These are phyloP conservation scores for Colletotrichum sansevieriae DNA, from an alignment of 2,329 filamentous ascomycete species.

Conservation along the genomic window DNA sequence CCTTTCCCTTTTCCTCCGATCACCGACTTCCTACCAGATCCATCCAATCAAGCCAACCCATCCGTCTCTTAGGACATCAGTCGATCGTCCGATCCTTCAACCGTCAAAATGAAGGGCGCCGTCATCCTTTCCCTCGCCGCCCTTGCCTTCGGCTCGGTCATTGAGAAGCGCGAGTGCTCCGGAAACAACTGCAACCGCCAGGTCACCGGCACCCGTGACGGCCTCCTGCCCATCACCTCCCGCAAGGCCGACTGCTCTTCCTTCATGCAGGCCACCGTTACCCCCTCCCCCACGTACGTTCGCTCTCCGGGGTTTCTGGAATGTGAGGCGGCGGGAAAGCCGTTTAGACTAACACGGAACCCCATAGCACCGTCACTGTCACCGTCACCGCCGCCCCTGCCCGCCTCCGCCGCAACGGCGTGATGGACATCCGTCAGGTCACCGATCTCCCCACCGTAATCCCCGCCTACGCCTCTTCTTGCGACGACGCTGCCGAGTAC, in stretches of 20 bases:
- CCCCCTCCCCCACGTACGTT: constrained; percentile 56
- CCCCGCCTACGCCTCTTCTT: constrained; percentile 57
- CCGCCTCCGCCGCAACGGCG: constrained; percentile 47
- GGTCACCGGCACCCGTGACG: constrained; percentile 57
- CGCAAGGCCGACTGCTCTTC: constrained; percentile 57
- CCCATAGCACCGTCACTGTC: constrained; percentile 53
- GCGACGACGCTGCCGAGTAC: constrained; percentile 51
- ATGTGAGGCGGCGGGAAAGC: background rate
- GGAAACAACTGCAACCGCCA: constrained; percentile 63
- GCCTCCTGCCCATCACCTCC: constrained; percentile 50
- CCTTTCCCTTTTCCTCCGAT: constrained; percentile 39
- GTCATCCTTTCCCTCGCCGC: constrained; percentile 54
- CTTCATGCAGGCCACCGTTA: constrained; percentile 56
- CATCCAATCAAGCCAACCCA: constrained; percentile 38
- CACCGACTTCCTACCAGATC: constrained; percentile 44
- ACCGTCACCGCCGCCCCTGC: constrained; percentile 52
- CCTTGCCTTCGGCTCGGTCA: constrained; percentile 52
- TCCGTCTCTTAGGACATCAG: constrained; percentile 41
- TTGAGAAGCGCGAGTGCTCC: constrained; percentile 53
- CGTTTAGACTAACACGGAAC: constrained; percentile 42
- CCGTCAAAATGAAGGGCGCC: constrained; percentile 57
- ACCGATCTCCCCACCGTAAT: constrained; percentile 50
- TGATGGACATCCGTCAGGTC: constrained; percentile 47
- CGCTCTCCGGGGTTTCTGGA: background rate
- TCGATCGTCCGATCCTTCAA: constrained; percentile 39